phyloP scores from a whole-genome alignment of 2,329 filamentous ascomycete species.

The Sclerotinia borealis region DNA sequence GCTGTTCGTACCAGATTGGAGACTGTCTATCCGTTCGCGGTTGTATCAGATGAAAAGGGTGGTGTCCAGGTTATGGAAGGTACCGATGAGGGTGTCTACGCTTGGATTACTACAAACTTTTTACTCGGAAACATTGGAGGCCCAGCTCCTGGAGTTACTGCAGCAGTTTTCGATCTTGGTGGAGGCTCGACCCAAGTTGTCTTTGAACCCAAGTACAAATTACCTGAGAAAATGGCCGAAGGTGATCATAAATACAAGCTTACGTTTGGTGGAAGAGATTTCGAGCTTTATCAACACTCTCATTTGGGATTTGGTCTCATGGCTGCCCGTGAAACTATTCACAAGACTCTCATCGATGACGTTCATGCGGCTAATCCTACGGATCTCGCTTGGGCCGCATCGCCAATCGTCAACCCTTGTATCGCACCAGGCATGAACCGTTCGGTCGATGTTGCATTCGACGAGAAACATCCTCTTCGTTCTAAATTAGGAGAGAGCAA shows the following conservation, averaged over 20 bases:
- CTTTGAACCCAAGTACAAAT: constrained; percentile 91
- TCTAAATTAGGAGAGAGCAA: constrained; percentile 43
- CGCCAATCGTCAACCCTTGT: constrained; percentile 76
- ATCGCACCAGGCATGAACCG: constrained; percentile 74
- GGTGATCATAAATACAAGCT: constrained; percentile 96
- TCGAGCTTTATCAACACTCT: constrained; percentile 94
- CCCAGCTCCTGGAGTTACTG: constrained; percentile 82
- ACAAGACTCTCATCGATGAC: constrained; percentile 67
- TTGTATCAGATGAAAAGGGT: constrained; percentile 76
- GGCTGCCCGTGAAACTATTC: constrained; percentile 84
- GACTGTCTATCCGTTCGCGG: constrained; percentile 86
- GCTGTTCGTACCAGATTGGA: constrained; percentile 81
- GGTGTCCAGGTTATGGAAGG: constrained; percentile 98
- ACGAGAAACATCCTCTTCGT: constrained; percentile 54
- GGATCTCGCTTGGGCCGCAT: constrained; percentile 60
- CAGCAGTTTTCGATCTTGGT: constrained; percentile 91
- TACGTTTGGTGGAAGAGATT: constrained; percentile 82
- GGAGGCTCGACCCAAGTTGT: constrained; percentile 98
- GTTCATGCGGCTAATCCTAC: constrained; percentile 57
- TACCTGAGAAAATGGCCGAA: constrained; percentile 77
- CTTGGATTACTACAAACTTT: constrained; percentile 99
- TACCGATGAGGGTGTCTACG: constrained; percentile 93
- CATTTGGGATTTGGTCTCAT: constrained; percentile 96
- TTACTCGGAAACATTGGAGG: constrained; percentile 95
- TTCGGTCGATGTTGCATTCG: constrained; percentile 66